These are phyloP conservation scores for Xylaria grammica DNA, from an alignment of 495 filamentous ascomycete species.

Conservation along the genomic window DNA sequence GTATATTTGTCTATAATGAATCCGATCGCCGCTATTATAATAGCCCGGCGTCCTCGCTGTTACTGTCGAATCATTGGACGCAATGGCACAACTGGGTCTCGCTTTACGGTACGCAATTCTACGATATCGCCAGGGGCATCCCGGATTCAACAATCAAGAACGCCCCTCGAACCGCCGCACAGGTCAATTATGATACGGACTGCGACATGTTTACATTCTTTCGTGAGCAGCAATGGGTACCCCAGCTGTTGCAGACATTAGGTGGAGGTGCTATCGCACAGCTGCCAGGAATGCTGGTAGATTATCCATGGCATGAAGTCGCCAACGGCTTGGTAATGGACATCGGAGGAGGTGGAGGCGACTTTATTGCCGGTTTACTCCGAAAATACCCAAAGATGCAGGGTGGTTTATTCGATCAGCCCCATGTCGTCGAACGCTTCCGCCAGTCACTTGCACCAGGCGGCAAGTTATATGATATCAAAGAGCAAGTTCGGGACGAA, in stretches of 20 bases:
- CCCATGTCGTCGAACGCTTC: not conserved
- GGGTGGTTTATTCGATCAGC: not conserved
- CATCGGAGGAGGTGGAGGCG: constrained; percentile 27
- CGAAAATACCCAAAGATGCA: not conserved
- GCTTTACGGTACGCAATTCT: constrained; percentile 43
- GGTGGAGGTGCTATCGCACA: constrained; percentile 38
- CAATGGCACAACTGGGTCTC: constrained; percentile 43
- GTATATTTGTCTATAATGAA: constrained; percentile 34
- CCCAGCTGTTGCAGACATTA: constrained; percentile 35
- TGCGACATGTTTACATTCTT: constrained; percentile 43
- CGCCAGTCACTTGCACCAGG: not conserved
- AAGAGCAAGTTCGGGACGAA: not conserved
- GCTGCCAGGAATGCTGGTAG: constrained; percentile 40
- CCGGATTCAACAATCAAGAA: constrained; percentile 20
- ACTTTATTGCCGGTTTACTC: constrained; percentile 9
- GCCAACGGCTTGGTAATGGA: constrained; percentile 16
- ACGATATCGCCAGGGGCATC: constrained; percentile 40
- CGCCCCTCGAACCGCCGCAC: constrained; percentile 26
- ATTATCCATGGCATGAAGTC: constrained; percentile 40
- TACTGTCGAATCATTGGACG: constrained; percentile 39
- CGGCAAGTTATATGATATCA: not conserved
- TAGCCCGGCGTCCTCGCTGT: constrained; percentile 29
- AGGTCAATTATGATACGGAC: constrained; percentile 39
- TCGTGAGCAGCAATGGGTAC: constrained; percentile 29
- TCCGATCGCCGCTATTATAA: constrained; percentile 21